Conservation (phyloP, 2,329 filamentous ascomycete genomes). For the Colletotrichum cuscutae region DNA sequence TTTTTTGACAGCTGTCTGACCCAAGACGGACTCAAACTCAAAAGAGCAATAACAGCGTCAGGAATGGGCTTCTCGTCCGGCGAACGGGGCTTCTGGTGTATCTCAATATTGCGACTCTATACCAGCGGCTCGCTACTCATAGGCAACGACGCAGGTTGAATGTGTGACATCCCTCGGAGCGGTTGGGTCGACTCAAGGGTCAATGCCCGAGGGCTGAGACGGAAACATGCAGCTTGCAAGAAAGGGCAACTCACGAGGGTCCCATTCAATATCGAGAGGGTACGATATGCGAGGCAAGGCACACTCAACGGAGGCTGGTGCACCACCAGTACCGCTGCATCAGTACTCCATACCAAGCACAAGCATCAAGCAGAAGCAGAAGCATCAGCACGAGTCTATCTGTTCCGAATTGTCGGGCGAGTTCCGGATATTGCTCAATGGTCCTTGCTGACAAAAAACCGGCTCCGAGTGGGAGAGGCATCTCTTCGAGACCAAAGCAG, state of each 20-base stretch:
- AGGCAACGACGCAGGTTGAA: neutral
- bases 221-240: slow-evolving; percentile 15
- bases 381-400: neutral
- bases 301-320: neutral
- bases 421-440: slow-evolving; percentile 22
- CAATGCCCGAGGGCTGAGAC: slow-evolving; percentile 15
- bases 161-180: slow-evolving; percentile 5
- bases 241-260: neutral
- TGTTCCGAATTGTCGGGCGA: slow-evolving; percentile 30
- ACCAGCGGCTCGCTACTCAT: slow-evolving; percentile 3
- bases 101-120: slow-evolving; percentile 12
- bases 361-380: neutral
- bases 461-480: slow-evolving; percentile 18
- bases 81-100: neutral
- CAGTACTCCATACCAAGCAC: neutral
- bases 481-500: slow-evolving; percentile 18
- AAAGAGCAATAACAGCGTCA: neutral
- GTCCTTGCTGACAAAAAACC: neutral
- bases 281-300: slow-evolving; percentile 5
- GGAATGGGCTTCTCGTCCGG: neutral
- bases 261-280: neutral
- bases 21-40: neutral
- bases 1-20: slow-evolving; percentile 23
- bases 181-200: neutral
- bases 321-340: too few species aligned